These are phyloP conservation scores for Diplosphaera chodatii DNA, from an alignment of 139 green algal genomes.

Conservation along the genomic window DNA sequence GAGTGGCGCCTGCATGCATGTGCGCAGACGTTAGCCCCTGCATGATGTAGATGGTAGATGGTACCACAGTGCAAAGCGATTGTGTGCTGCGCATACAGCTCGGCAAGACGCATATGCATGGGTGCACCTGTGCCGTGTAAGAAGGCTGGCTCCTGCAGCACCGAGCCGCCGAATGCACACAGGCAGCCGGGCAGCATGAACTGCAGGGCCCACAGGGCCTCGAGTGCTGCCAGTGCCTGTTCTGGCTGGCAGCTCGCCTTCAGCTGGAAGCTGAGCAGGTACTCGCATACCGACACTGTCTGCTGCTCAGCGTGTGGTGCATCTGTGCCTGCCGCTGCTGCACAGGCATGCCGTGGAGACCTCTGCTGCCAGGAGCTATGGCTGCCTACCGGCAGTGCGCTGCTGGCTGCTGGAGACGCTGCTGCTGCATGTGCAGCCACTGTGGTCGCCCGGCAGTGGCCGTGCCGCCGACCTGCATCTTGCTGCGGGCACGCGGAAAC, in stretches of 20 bases:
- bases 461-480: too few species aligned
- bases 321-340: background rate
- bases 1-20: background rate
- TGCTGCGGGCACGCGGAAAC: too few species aligned
- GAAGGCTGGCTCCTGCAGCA: background rate
- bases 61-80: too few species aligned
- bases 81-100: too few species aligned
- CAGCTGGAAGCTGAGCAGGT: background rate
- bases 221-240: slow-evolving; percentile 6
- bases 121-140: background rate
- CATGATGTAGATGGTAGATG: too few species aligned
- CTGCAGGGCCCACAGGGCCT: slow-evolving; percentile 3
- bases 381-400: background rate
- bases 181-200: background rate
- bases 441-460: too few species aligned
- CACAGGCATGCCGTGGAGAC: too few species aligned
- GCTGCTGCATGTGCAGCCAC: too few species aligned
- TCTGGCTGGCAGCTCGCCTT: slow-evolving; percentile 1
- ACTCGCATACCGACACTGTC: slow-evolving; percentile 5
- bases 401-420: too few species aligned
- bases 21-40: too few species aligned
- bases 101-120: too few species aligned
- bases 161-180: background rate
- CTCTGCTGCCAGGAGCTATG: too few species aligned
- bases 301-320: background rate